Evolutionary conservation across 2,329 filamentous ascomycete species (phyloP).

Genomic region (Colletotrichum cereale): DNA sequence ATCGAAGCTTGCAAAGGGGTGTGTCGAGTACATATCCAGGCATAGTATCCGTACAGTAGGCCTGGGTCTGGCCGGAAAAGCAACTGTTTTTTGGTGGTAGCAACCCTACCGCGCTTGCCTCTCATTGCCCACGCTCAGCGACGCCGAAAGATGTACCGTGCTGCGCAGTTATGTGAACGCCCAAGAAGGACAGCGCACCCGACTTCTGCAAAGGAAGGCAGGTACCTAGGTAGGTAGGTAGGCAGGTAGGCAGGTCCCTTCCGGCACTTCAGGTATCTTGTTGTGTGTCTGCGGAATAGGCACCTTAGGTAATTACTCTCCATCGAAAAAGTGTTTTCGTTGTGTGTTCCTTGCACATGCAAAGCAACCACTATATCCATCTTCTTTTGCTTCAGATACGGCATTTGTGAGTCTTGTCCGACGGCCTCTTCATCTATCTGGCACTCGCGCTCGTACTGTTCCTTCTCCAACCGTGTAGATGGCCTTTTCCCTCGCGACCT

Average conservation of each 20-base stretch:
- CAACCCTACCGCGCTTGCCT: not conserved
- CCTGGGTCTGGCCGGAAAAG: too few species aligned
- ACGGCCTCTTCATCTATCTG: not conserved
- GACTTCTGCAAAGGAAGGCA: not conserved
- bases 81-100: too few species aligned
- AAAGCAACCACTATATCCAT: not conserved
- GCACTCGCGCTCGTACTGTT: not conserved
- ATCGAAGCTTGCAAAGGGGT: not conserved
- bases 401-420: not conserved
- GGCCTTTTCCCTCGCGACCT: not conserved
- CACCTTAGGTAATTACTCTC: not conserved
- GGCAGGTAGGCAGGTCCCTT: not conserved
- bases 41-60: too few species aligned
- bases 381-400: not conserved
- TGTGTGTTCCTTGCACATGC: not conserved
- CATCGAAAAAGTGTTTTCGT: too few species aligned
- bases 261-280: not conserved
- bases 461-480: too few species aligned
- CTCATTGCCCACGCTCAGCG: too few species aligned
- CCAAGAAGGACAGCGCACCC: not conserved
- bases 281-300: not conserved
- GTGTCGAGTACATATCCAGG: not conserved
- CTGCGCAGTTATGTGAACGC: too few species aligned
- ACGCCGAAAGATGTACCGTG: too few species aligned
- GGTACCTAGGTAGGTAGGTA: not conserved